Base-by-base conservation (phyloP, 805 yeast genomes). In the Komagataella phaffii region DNA sequence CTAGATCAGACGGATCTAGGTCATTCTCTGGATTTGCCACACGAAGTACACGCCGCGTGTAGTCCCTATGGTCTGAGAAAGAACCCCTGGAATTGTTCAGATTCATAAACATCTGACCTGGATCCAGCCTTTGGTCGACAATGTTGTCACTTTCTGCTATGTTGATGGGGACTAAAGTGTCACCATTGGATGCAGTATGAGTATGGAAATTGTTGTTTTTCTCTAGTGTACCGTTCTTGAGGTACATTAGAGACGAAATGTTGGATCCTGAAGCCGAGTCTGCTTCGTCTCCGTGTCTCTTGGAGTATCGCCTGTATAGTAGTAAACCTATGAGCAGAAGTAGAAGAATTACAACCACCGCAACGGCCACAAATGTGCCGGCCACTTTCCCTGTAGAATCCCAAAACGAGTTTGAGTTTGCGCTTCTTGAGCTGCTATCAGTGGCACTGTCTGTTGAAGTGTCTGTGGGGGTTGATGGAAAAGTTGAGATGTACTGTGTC, bases 281-380 rank as follows among this genome's bases (percentile, higher is more conserved):
- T 6, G 47, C 49, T 10, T 50, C 50, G 14, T 30, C 14, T 7
- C 17, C 30, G 5, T 44, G 44, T 5, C 48, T 24, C n/a, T 30
- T 30, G n/a, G 14, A 30, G 14, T 8, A 30, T 48, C 52, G 46
- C 45, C 50, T 50, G 24, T 59, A 36, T 55, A 69, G 57, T 43
- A 70, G 55, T 44, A 74, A 63, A 67, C 76, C 68, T 59, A 74
- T 54, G 54, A 83, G 54, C 0, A 71, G 67, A 0, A 67, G 57
- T 1, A 83, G 49, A 0, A 81, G 49, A 1, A 72, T 72, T 0
- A 78, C 58, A 1, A 82, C 81, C 1, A 88, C 58, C 1, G 90
- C 96, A 17, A 88, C 93, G 0, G 78, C 89, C 2, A 85, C 79
- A 65, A 88, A 88, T 0, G 88, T 85, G 3, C 95, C 96, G 0